Evolutionary conservation across 805 yeast species (phyloP), one percentile per base, ranked within the genome.

Genomic region (Kazachstania bromeliacearum): DNA sequence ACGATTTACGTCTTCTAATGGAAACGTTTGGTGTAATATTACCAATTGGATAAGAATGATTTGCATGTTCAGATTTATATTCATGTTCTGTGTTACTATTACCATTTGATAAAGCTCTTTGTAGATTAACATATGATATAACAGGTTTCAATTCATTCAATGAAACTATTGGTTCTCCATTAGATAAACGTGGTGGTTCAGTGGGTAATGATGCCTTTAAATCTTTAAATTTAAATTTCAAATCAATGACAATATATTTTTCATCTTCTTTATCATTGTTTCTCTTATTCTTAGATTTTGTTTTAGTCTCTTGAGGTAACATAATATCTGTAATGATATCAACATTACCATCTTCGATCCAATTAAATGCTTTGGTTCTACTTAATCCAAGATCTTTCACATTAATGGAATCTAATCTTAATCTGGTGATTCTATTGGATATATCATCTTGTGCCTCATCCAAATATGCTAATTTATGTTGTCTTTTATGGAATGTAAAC

Each of bases 401-500:
- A 26, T 59, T 56, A 7, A 63, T 60, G 2, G 64, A 58, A 33
- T 66, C 67, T 34, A 65, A 38, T 44, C 67, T 58, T 28, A 73
- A 49, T 42, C 78, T 57, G 8, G 75, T 68, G 16, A 70, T 65
- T 40, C 67, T 66, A 37, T 71, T 70, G 8, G 72, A 68, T 7
- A 58, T 48, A 15, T 57, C 43, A 33, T 64, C 65, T 21, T 56
- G 57, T 23, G 60, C 44, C 37, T 61, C 65, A 25, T 54, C 58
- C 22, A 69, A 64, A 42, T 67, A 67, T 0, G 74, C 71, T 41
- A 68, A 58, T 37, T 71, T 69, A 41, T 71, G 70, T 50, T 81
- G 89, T 46, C 82, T 72, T 51, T 80, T 80, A 47, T 82, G 92
- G 16, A 83, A 68, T 0, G 87, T 79, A 59, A 82, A 81, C 56